Evolutionary conservation across 352 stramenopile species (phyloP), one percentile per base, ranked within the genome.

Genomic region (Globisporangium uncinulatum): DNA sequence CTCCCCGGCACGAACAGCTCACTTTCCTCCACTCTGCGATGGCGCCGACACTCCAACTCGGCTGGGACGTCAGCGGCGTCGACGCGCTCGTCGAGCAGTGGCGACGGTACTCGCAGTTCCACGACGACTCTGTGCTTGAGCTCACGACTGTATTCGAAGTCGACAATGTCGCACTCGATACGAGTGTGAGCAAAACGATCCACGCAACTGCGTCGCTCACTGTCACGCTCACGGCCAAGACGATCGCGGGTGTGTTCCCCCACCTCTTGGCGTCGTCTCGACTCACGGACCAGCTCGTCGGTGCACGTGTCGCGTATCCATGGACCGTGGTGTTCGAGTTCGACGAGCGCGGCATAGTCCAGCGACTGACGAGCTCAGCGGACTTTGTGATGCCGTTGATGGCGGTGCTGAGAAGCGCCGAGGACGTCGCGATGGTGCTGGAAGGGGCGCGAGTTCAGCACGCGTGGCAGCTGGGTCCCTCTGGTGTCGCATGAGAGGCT

Each of bases 21-120:
- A 51, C 48, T 19, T 70, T 67, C 47, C 41, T 70, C 21, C 51
- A 59, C 11, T 41, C 59, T 11, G 49, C 32, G 9, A 59, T 65
- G 55, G 31, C 52, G 1, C 43, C 52, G 1, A 43, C 67, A 31
- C 45, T 70, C 11, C 21, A 24, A 0, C 36, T 62, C n/a, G 59
- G 52, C 51, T 42, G 36, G 36, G 21, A 14, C 15, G 9, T 54
- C 4, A 11, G 42, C 9, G 64, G 64, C 13, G 41, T 64, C 2
- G 55, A 62, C 13, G 59, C 34, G 4, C 46, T 67, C 34, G 17
- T 61, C 15, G 47, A 64, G 9, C 63, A 62, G 8, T 67, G 59
- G 64, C 29, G 54, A 29, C 46, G 49, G 17, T 62, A 51, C 29
- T 62, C 60, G 0, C 42, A 43, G 17, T 59, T 31, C 51, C 41